phyloP scores from a whole-genome alignment of 305 asterid species.

The Euphrasia arctica region DNA sequence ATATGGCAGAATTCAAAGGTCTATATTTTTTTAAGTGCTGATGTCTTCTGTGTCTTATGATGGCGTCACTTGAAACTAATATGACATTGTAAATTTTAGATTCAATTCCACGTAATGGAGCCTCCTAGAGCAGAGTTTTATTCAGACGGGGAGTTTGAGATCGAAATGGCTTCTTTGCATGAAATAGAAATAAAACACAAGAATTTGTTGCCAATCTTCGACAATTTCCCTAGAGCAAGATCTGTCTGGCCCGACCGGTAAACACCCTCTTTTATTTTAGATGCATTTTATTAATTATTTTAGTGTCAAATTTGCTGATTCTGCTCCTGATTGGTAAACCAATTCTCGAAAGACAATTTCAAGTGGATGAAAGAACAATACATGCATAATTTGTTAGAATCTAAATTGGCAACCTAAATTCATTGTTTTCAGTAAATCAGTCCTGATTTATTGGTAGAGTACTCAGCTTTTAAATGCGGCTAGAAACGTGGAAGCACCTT shows the following conservation, averaged over 20 bases:
- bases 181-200: constrained; percentile 77
- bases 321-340: constrained; percentile 14
- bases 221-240: constrained; percentile 62
- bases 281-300: constrained; percentile 17
- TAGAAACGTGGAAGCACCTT: constrained; percentile 8
- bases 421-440: too few species aligned
- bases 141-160: constrained; percentile 67
- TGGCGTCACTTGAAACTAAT: constrained; percentile 21
- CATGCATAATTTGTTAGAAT: constrained; percentile 11
- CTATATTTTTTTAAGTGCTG: background rate
- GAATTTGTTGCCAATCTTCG: constrained; percentile 82
- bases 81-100: constrained; percentile 42
- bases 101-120: constrained; percentile 72
- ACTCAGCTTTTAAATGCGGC: too few species aligned
- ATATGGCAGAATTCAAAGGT: constrained; percentile 87
- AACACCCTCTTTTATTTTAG: constrained; percentile 23
- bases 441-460: constrained; percentile 11
- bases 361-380: background rate
- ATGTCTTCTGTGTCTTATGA: constrained; percentile 21
- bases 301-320: background rate
- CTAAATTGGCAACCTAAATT: background rate
- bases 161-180: constrained; percentile 62
- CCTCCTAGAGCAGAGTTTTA: constrained; percentile 38
- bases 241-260: constrained; percentile 46
- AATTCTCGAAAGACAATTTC: constrained; percentile 1